Conservation (phyloP, 179 eudicot species). For the Nepenthes alata region DNA sequence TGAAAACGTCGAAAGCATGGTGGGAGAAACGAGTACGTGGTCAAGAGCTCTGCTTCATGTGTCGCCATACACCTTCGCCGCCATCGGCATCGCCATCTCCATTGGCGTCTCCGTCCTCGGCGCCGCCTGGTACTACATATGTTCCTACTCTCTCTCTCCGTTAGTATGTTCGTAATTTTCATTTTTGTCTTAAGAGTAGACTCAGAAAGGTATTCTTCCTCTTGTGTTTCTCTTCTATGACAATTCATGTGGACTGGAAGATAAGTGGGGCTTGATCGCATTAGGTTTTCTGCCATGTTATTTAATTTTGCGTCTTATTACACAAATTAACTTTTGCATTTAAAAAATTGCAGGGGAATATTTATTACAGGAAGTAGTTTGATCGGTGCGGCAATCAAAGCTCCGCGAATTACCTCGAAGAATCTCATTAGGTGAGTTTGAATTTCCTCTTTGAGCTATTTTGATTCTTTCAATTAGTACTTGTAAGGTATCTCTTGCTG, state of each 20-base stretch:
- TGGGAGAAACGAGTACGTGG: constrained; percentile 53
- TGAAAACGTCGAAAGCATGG: constrained; percentile 8
- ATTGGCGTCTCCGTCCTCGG: constrained; percentile 92
- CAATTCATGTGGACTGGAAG: background rate
- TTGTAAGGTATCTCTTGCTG: too few species aligned
- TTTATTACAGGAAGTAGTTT: constrained; percentile 94
- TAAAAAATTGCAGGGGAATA: constrained; percentile 50
- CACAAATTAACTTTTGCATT: background rate
- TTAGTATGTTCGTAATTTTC: too few species aligned
- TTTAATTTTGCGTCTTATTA: background rate
- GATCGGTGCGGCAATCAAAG: constrained; percentile 95
- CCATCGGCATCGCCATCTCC: constrained; percentile 77
- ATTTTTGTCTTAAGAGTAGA: background rate
- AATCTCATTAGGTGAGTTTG: constrained; percentile 68
- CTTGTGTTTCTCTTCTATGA: background rate
- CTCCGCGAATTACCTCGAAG: constrained; percentile 93
- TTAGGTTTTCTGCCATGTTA: constrained; percentile 3
- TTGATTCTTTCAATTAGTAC: too few species aligned
- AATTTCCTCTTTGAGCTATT: background rate
- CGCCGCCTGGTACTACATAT: constrained; percentile 60
- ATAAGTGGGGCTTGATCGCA: background rate
- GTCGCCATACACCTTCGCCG: constrained; percentile 80
- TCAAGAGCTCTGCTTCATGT: constrained; percentile 56
- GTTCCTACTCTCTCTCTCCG: background rate
- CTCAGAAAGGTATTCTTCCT: background rate